Conservation (phyloP, 129 eudicot genomes). For the Centrapalus pauciflorus region DNA sequence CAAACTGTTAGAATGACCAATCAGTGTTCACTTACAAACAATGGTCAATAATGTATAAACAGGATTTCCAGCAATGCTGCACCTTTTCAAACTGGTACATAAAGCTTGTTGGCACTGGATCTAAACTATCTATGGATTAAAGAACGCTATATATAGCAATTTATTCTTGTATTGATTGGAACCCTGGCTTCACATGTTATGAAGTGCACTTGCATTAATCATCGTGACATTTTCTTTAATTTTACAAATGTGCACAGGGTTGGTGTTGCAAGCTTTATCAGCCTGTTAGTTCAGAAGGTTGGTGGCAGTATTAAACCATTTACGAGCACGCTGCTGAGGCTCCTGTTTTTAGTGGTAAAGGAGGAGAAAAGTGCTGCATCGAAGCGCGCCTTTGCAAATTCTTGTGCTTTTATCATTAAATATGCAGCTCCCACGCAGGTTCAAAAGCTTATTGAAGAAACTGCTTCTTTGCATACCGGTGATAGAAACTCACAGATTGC, state of each 20-base stretch:
- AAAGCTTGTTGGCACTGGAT: too few species aligned
- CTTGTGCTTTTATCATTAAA: constrained; percentile 81
- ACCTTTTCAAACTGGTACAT: too few species aligned
- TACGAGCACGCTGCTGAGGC: constrained; percentile 61
- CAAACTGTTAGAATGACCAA: too few species aligned
- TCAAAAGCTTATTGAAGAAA: constrained; percentile 75
- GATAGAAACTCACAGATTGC: constrained; percentile 81
- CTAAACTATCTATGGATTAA: not conserved
- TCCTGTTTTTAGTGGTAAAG: constrained; percentile 75
- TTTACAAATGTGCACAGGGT: constrained; percentile 46
- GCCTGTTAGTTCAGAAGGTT: constrained; percentile 79
- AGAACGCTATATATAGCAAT: not conserved
- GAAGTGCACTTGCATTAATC: not conserved
- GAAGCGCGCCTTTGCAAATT: constrained; percentile 93
- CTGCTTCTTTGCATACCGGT: constrained; percentile 73
- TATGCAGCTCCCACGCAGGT: constrained; percentile 76
- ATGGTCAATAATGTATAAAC: too few species aligned
- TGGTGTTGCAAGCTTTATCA: constrained; percentile 89
- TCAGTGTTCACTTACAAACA: too few species aligned
- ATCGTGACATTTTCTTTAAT: not conserved
- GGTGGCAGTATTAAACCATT: constrained; percentile 70
- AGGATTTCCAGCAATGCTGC: too few species aligned
- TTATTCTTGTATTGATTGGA: not conserved
- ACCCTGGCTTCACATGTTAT: not conserved
- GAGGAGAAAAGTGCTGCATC: constrained; percentile 84